These are phyloP conservation scores for Penicillium dipodomyicola DNA, from an alignment of 495 filamentous ascomycete species.

Conservation along the genomic window DNA sequence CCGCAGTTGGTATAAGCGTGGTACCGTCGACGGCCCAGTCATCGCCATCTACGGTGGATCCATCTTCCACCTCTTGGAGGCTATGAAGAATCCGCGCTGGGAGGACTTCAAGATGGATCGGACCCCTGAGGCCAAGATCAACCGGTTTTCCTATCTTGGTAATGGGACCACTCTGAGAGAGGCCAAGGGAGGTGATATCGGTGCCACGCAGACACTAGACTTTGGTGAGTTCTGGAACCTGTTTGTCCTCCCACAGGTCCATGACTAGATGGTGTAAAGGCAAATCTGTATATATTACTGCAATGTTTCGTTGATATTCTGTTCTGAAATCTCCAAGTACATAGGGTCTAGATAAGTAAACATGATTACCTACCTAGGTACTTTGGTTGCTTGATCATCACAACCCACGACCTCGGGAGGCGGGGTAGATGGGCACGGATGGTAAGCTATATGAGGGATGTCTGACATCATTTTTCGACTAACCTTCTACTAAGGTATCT, in stretches of 20 bases:
- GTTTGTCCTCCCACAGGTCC: slow-evolving; percentile 16
- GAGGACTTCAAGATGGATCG: slow-evolving; percentile 46
- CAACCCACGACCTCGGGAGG: too few relatives aligned
- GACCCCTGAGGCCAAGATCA: slow-evolving; percentile 29
- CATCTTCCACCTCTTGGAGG: slow-evolving; percentile 49
- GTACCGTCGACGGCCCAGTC: slow-evolving; percentile 16
- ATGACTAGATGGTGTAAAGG: slow-evolving; percentile 10
- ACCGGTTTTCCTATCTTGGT: slow-evolving; percentile 50
- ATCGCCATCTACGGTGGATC: slow-evolving; percentile 24
- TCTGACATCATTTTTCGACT: too few relatives aligned
- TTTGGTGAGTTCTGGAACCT: slow-evolving; percentile 23
- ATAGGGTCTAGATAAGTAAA: too few relatives aligned
- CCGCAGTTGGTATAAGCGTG: slow-evolving; percentile 39
- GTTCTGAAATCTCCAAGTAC: neutral
- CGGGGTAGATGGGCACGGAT: too few relatives aligned
- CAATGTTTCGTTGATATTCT: neutral
- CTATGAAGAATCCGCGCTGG: slow-evolving; percentile 40
- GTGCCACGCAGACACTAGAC: slow-evolving; percentile 18
- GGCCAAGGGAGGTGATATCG: slow-evolving; percentile 13
- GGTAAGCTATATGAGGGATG: too few relatives aligned
- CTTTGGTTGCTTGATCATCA: too few relatives aligned
- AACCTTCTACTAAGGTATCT: too few relatives aligned
- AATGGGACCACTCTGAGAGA: slow-evolving; percentile 34
- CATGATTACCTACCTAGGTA: too few relatives aligned
- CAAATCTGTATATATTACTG: neutral